A percentile compares a stretch with the other conserved stretches of the same genome.
Evolutionary conservation across 1,284 basidiomycete species (phyloP).

Genomic region (Apiotrichum domesticum): DNA sequence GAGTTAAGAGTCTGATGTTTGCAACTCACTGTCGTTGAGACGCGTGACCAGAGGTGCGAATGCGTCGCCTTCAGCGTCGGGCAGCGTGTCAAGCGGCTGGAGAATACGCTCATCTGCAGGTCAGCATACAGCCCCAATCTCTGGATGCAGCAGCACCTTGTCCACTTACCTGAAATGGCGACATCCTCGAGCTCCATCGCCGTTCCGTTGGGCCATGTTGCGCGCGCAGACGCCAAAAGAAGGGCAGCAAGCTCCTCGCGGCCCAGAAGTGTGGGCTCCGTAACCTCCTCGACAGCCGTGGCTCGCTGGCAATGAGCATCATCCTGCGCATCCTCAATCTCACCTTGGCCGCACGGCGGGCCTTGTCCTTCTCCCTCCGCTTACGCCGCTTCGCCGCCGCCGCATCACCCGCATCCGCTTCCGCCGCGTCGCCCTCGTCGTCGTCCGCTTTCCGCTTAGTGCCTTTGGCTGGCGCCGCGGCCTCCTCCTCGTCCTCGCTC

Average conservation of each 20-base stretch:
- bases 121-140: not conserved
- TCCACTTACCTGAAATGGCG: slow-evolving; percentile 25
- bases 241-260: slow-evolving; percentile 21
- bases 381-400: slow-evolving; percentile 16
- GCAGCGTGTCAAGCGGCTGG: slow-evolving; percentile 1
- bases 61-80: slow-evolving; percentile 1
- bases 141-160: not conserved
- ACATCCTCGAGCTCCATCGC: slow-evolving; percentile 44
- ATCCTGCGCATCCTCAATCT: slow-evolving; percentile 2
- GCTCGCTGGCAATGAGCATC: slow-evolving; percentile 2
- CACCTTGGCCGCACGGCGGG: slow-evolving; percentile 20
- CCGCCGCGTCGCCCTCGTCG: slow-evolving; percentile 2
- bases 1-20: not conserved
- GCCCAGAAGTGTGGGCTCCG: slow-evolving; percentile 21
- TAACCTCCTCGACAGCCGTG: slow-evolving; percentile 11
- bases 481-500: slow-evolving; percentile 15
- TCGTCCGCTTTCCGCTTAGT: slow-evolving; percentile 7
- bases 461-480: slow-evolving; percentile 3
- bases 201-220: slow-evolving; percentile 33
- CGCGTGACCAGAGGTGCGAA: slow-evolving; percentile 11
- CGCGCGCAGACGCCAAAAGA: slow-evolving; percentile 30
- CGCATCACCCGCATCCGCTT: slow-evolving; percentile 9
- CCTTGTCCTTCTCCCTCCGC: slow-evolving; percentile 24
- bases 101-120: slow-evolving; percentile 3
- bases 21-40: slow-evolving; percentile 12